Percentiles rank a stretch among this genome's conserved stretches.
Conservation (phyloP, 306 rosid species). For the Prunus mongolica region DNA sequence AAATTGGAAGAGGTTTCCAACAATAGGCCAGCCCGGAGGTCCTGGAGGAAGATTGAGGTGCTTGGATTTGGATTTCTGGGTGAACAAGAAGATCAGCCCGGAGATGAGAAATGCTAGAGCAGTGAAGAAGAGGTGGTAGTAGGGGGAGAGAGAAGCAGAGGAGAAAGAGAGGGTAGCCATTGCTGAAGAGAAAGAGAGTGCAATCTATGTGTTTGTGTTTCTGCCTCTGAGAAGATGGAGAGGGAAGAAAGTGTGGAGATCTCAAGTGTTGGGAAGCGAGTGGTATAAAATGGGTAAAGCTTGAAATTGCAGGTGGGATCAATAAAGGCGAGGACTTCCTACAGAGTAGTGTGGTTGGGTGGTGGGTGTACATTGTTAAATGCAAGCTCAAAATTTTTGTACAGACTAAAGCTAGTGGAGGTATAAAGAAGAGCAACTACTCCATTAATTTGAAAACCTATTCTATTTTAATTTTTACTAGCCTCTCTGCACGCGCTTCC, state of each 20-base stretch:
- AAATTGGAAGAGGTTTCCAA: conserved; percentile 83
- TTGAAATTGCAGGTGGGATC: conserved; percentile 62
- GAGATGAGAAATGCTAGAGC: conserved; percentile 48
- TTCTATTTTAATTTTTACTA: too few species aligned
- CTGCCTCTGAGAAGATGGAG: neutral
- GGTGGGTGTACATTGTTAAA: conserved; percentile 12
- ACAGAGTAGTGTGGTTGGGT: neutral
- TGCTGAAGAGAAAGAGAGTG: conserved; percentile 1
- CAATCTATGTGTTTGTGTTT: neutral
- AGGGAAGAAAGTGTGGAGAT: neutral
- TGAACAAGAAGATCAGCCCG: conserved; percentile 41
- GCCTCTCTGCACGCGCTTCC: too few species aligned
- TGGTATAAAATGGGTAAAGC: conserved; percentile 45
- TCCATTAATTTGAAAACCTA: neutral
- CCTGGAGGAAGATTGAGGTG: conserved; percentile 69
- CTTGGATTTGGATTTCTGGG: conserved; percentile 40
- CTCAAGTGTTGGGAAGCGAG: neutral
- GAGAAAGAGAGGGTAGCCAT: conserved; percentile 36
- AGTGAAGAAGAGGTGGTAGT: conserved; percentile 51
- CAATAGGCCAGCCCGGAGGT: conserved; percentile 94
- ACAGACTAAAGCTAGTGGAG: neutral
- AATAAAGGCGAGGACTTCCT: conserved; percentile 26
- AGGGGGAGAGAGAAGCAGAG: conserved; percentile 29
- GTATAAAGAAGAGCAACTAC: neutral
- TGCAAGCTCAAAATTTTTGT: neutral